These are phyloP conservation scores for Stevia rebaudiana DNA, from an alignment of 140 eudicot species.

Conservation along the genomic window DNA sequence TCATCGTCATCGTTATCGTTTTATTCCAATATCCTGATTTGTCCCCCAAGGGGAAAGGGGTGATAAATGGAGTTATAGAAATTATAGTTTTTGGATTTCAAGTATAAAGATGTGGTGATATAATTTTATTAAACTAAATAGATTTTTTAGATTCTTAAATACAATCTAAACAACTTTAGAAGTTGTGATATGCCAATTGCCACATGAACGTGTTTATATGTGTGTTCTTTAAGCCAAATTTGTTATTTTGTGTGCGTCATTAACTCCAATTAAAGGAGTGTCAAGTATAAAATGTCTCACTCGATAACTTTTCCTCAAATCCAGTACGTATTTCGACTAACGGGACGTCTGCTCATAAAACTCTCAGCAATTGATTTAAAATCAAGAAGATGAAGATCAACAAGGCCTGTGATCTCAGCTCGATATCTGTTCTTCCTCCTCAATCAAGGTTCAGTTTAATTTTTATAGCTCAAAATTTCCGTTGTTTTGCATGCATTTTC, in stretches of 20 bases:
- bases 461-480: constrained; percentile 1
- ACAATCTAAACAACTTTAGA: too few relatives aligned
- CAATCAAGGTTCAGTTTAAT: constrained; percentile 52
- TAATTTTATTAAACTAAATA: too few relatives aligned
- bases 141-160: too few relatives aligned
- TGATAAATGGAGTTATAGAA: too few relatives aligned
- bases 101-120: too few relatives aligned
- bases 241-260: neutral
- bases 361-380: constrained; percentile 14
- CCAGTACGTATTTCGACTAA: constrained; percentile 15
- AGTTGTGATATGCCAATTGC: neutral
- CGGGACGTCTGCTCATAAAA: constrained; percentile 14
- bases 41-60: too few relatives aligned
- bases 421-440: constrained; percentile 94
- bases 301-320: constrained; percentile 13
- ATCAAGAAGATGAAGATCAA: constrained; percentile 68
- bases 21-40: too few relatives aligned
- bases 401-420: constrained; percentile 83
- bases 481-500: constrained; percentile 11
- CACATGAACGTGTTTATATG: neutral
- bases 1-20: too few relatives aligned
- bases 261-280: neutral
- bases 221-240: neutral
- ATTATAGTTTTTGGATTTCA: too few relatives aligned
- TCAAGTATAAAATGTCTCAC: neutral